Evolutionary conservation across 208 protist species (phyloP).

Genomic region (Crithidia acanthocephali): DNA sequence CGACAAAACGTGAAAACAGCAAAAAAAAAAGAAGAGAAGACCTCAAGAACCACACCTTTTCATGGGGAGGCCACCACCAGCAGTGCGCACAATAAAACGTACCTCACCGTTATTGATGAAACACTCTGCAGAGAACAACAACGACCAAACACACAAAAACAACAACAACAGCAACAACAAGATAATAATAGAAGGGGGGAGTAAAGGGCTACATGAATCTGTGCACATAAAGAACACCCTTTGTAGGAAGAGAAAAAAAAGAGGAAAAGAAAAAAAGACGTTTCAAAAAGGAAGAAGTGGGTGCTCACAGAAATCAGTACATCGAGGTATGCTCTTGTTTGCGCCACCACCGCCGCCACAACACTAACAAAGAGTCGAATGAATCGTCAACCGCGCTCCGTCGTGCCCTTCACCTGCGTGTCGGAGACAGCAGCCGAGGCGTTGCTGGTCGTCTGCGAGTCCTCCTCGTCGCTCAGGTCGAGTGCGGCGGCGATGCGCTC

Average conservation of each 20-base stretch:
- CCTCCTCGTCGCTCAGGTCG: conserved; percentile 21
- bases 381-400: conserved; percentile 6
- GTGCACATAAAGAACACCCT: no score
- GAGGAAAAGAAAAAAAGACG: background rate
- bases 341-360: background rate
- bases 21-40: no score
- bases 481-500: conserved; percentile 16
- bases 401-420: conserved; percentile 9
- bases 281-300: conserved; percentile 1
- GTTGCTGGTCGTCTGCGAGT: conserved; percentile 10
- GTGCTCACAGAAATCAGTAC: no score
- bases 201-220: no score
- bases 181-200: background rate
- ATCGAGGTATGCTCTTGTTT: no score
- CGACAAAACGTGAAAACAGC: no score
- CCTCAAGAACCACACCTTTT: no score
- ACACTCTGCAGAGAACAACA: background rate
- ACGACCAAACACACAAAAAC: background rate
- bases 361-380: background rate
- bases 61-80: no score
- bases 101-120: no score
- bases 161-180: background rate
- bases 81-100: no score
- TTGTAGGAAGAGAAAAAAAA: conserved; percentile 1
- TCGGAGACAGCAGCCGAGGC: background rate